Evolutionary conservation across 2,329 filamentous ascomycete species (phyloP), one percentile per base, ranked within the genome.

Genomic region (Hypoxylon sp.): DNA sequence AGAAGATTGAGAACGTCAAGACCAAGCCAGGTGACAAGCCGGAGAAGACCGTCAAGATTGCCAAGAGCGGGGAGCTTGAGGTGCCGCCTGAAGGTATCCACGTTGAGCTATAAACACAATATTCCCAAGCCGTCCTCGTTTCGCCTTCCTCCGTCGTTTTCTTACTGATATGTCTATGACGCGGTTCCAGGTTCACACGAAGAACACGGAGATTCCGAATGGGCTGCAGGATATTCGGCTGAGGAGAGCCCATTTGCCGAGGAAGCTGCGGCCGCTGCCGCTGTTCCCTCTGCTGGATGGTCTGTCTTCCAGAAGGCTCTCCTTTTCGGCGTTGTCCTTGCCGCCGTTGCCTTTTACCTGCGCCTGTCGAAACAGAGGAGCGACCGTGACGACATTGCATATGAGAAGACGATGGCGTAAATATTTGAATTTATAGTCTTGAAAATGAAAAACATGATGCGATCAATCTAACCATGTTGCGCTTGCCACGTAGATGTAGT

Each of bases 61-160:
- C 81, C 80, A 93, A 94, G 88, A 93, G 91, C 82, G 93, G 93
- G 81, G 92, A 95, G 86, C 85, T 96, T 75, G 87, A 91, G 80
- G 91, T 94, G 73, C 91, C 92, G 80, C 85, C 89, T 86, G 93
- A 96, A 96, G 93, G 93, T 96, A 95, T 93, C 86, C 92, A 94
- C 84, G 88, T 91, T 84, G 93, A 96, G 84, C 92, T 96, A 82
- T 96, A 91, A 88, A 85, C 83, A 79, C 73, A 69, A 69, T 70
- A 71, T 50, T 71, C 72, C 71, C 71, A 67, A 76, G 75, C 75
- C 72, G 73, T 68, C 75, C 69, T 70, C 70, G 68, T 69, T 67
- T 65, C 67, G 63, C 70, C 75, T 75, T 78, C 76, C 80, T 81
- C 70, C 71, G 69, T 74, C 78, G 80, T 78, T 71, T 75, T 75